Evolutionary conservation across 164 flowering plant genomes (phyloP).

Genomic region (Vitis riparia): DNA sequence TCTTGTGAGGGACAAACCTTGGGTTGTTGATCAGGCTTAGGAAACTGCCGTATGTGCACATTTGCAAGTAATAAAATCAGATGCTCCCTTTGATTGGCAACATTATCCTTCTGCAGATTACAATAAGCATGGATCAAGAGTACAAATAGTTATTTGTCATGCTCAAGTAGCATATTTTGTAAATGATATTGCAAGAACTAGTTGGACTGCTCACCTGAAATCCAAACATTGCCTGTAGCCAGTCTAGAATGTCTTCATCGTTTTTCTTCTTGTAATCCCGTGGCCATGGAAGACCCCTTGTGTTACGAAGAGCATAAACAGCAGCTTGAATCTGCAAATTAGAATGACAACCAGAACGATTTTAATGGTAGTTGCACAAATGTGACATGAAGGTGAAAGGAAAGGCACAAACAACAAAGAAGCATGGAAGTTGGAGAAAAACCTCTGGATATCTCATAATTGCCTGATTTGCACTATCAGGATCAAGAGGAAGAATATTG

Average conservation of each 20-base stretch:
- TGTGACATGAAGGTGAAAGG: not conserved
- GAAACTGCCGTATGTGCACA: conserved; percentile 89
- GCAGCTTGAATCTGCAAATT: conserved; percentile 83
- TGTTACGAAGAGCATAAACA: conserved; percentile 92
- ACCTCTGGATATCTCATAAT: conserved; percentile 98
- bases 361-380: not conserved
- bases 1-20: conserved; percentile 45
- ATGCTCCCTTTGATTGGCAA: conserved; percentile 98
- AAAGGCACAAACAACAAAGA: not conserved
- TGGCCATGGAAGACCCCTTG: conserved; percentile 99
- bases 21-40: conserved; percentile 94
- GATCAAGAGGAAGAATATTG: conserved; percentile 98
- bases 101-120: conserved; percentile 79
- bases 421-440: not conserved
- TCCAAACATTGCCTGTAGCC: conserved; percentile 99
- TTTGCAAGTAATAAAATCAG: conserved; percentile 93
- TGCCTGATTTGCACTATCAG: conserved; percentile 95
- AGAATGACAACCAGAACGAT: conserved; percentile 5
- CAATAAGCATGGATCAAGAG: conserved; percentile 1
- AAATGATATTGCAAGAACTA: not conserved
- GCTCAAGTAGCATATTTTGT: not conserved
- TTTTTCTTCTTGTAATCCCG: conserved; percentile 71
- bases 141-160: not conserved
- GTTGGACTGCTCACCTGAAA: conserved; percentile 66
- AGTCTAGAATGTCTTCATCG: conserved; percentile 92